Base-by-base conservation (phyloP, 306 rosid species). In the Cicer bijugum region DNA sequence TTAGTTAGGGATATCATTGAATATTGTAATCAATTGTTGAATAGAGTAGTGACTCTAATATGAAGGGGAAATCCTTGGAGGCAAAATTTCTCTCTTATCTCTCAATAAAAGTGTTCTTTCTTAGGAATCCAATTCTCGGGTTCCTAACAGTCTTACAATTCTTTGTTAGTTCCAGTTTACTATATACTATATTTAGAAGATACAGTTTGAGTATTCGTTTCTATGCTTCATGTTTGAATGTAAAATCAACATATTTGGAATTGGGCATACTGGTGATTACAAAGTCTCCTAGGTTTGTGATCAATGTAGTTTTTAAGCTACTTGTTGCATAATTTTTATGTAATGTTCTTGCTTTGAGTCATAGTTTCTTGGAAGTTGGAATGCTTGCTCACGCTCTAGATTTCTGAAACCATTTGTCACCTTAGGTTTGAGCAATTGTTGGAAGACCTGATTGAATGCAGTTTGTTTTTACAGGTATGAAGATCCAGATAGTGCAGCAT, bases 401-500 rank as follows among this genome's bases (percentile, higher is more conserved):
- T 43, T 57, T 57, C 58, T 43, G 20, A 14, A 74, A 60, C 15
- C 57, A 42, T 47, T 45, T 11, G 5, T 57, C 73, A 10, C 63
- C 46, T 68, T 65, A 74, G 78, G 43, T 69, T 75, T 59, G 60
- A 33, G 56, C 53, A 12, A 45, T 58, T 66, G 33, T 42, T 9
- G 52, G 59, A 57, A 15, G 45, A 50, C 28, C 69, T 79, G 33
- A 53, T 28, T 28, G 10, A 19, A 6, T 12, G 62, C 19, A 63
- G 40, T 33, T 74, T 76, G 42, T 62, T 76, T 78, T 69, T 19
- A 10, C 75, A 94, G 97, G 85, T 46, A 79, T 61, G 89, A 82
- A 1, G 99, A 94, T 77, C 96, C 96, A 7, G 83, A 94, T 74
- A 94, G 97, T 78, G 99, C 74, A 8, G 50, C 73, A 11, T 94